Base-by-base conservation (phyloP, 192 early-diverging fungal genomes). In the Coemansia sp. region DNA sequence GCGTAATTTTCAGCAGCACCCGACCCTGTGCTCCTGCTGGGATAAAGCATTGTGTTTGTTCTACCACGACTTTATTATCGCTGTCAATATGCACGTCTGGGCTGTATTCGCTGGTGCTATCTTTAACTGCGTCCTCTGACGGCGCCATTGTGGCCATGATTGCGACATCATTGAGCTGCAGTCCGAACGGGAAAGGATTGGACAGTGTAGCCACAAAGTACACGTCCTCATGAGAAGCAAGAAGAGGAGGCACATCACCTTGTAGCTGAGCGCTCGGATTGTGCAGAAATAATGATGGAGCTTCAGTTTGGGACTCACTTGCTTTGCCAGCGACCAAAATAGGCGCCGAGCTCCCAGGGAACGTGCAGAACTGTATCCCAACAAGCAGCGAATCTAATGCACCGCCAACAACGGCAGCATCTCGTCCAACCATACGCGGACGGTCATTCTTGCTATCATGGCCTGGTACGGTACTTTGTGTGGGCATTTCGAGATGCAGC, bases 101-200 rank as follows among this genome's bases (percentile, higher is more conserved):
- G 44, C 12, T 18, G 14, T 15, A 5, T 5, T 46, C 5, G 44
- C 14, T 18, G 15, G 18, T 18, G 11, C 10, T 46, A 7, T 46
- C 44, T 18, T 57, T 36, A 1, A 60, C 34, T 16, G 30, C 36
- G 1, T 21, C 44, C 14, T 15, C 60, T 33, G 66, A 10, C 0
- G 18, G 39, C 39, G n/a, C 62, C 5, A 57, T 49, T 8, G 61
- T 61, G 24, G 30, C 53, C 5, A 77, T 24, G 7, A 77, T 52
- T n/a, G 14, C 38, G 20, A 83, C 20, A 14, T 68, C 72, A 0
- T 59, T 72, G 23, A 83, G 68, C 33, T 55, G 67, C 58, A 83
- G 71, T 33, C 71, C 65, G 58, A 83, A 77, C 24, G 80, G 75
- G 60, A 83, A 69, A n/a, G 80, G 80, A 58, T 83, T 83, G 36